Evolutionary conservation across 2,329 filamentous ascomycete genomes (phyloP).

Genomic region (Calycina herbarum): DNA sequence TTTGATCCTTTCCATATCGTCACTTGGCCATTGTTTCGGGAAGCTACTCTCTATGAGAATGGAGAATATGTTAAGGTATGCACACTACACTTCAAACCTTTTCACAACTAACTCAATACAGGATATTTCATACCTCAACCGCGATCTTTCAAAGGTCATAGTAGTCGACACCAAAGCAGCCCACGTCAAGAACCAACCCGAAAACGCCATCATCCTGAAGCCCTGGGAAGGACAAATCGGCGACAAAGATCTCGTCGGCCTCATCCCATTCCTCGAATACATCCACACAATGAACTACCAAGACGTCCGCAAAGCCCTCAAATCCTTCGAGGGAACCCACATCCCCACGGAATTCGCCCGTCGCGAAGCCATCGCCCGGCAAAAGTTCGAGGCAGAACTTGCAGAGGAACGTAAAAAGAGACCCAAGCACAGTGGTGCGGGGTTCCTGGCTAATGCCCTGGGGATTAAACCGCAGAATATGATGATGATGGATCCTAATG

Average conservation of each 20-base stretch:
- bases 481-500: constrained; percentile 59
- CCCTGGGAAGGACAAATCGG: constrained; percentile 84
- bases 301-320: constrained; percentile 83
- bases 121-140: constrained; percentile 98
- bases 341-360: constrained; percentile 89
- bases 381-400: constrained; percentile 79
- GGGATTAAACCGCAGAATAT: constrained; percentile 73
- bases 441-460: constrained; percentile 68
- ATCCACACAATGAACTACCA: constrained; percentile 89
- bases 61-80: constrained; percentile 93
- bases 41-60: constrained; percentile 96
- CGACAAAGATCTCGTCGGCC: constrained; percentile 81
- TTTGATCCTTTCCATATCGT: constrained; percentile 94
- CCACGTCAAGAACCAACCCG: constrained; percentile 87
- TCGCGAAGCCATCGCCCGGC: constrained; percentile 80
- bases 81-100: constrained; percentile 11
- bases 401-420: constrained; percentile 66
- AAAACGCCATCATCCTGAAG: constrained; percentile 89
- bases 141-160: constrained; percentile 91
- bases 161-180: constrained; percentile 83
- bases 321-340: constrained; percentile 83
- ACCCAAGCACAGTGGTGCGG: constrained; percentile 62
- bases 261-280: constrained; percentile 98
- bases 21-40: constrained; percentile 90
- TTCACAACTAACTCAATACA: constrained; percentile 41